phyloP scores from a whole-genome alignment of 352 stramenopile genomes.

The Aphanomyces euteiches region DNA sequence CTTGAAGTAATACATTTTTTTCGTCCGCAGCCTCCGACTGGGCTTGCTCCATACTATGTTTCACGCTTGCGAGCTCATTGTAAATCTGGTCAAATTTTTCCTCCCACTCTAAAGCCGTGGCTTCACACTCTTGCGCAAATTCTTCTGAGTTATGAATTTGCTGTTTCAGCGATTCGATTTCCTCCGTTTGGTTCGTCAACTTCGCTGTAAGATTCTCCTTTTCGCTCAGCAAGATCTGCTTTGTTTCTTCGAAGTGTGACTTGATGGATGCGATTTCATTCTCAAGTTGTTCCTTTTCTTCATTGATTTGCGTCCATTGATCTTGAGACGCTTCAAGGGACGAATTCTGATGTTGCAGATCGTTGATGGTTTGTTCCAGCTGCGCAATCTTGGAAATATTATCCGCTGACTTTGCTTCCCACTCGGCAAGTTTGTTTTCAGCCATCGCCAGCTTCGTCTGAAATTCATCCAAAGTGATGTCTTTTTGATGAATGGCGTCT shows the following conservation, averaged over 20 bases:
- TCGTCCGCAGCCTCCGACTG: neutral
- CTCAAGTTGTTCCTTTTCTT: neutral
- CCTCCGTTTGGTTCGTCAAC: neutral
- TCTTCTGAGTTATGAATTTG: slow-evolving; percentile 20
- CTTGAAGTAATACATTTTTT: slow-evolving; percentile 4
- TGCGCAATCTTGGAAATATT: neutral
- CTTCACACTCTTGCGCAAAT: slow-evolving; percentile 21
- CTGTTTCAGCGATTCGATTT: neutral
- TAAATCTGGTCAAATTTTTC: slow-evolving; percentile 3
- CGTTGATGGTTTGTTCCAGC: neutral
- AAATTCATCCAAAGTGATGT: too few species aligned
- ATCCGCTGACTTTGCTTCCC: neutral
- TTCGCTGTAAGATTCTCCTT: neutral
- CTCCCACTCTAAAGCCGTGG: slow-evolving; percentile 18
- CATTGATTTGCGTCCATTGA: neutral
- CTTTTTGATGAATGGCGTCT: too few species aligned
- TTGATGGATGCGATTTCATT: neutral
- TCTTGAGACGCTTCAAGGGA: neutral
- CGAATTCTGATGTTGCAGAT: neutral
- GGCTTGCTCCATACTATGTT: neutral
- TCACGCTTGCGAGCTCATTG: neutral
- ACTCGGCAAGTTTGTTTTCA: neutral
- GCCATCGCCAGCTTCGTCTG: too few species aligned
- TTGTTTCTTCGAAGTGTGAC: neutral
- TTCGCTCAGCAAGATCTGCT: neutral